Evolutionary conservation across 1,284 basidiomycete genomes (phyloP).

Genomic region (Rhodotorula sp.): DNA sequence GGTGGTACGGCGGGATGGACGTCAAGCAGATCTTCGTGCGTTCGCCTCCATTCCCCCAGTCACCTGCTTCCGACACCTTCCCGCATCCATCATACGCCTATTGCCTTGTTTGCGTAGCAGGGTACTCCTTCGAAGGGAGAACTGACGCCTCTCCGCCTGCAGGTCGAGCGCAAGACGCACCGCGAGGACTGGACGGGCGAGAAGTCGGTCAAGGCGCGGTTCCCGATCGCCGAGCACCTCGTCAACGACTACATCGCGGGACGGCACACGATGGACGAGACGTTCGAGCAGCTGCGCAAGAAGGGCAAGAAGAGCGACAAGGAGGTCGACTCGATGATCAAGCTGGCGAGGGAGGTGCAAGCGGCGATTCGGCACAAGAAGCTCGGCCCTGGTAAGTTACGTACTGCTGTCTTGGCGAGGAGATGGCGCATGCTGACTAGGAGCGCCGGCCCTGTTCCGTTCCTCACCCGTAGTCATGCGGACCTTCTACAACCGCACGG

Average conservation of each 20-base stretch:
- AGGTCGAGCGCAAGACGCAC: slow-evolving; percentile 93
- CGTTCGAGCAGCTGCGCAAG: slow-evolving; percentile 83
- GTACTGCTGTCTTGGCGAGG: neutral
- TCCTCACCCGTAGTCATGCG: slow-evolving; percentile 69
- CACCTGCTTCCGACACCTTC: too few relatives aligned
- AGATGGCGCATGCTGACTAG: neutral
- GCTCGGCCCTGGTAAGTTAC: slow-evolving; percentile 69
- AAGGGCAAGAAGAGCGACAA: slow-evolving; percentile 93
- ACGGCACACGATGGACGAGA: slow-evolving; percentile 89
- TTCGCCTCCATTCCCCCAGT: neutral
- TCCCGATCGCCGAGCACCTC: slow-evolving; percentile 92
- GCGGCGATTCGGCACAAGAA: slow-evolving; percentile 84
- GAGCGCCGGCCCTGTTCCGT: neutral
- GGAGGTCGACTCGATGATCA: slow-evolving; percentile 93
- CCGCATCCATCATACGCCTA: too few relatives aligned
- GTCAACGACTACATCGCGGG: slow-evolving; percentile 90
- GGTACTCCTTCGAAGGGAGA: neutral
- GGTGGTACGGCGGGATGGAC: slow-evolving; percentile 94
- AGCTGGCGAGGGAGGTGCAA: slow-evolving; percentile 94
- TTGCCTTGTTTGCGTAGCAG: too few relatives aligned
- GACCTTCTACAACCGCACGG: slow-evolving; percentile 99
- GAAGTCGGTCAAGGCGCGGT: slow-evolving; percentile 97
- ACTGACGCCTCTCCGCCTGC: neutral
- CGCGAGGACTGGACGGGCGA: slow-evolving; percentile 99
- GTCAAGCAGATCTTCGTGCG: slow-evolving; percentile 73